These are phyloP conservation scores for Thelephora ganbajun DNA, from an alignment of 768 basidiomycete species.

Conservation along the genomic window DNA sequence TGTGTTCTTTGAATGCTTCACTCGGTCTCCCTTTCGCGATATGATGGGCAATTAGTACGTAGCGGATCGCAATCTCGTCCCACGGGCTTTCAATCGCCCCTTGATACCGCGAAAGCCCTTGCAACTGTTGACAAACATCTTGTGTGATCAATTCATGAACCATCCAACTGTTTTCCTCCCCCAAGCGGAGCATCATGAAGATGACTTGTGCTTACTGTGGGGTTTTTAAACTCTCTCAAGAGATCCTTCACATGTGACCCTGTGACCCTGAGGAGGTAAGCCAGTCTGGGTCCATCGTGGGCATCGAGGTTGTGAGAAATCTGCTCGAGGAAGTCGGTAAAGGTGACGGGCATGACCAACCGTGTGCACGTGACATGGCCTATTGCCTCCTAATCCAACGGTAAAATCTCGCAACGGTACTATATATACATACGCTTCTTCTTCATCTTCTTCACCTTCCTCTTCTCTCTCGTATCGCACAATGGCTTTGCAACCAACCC, in stretches of 20 bases:
- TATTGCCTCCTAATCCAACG: not conserved
- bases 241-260: constrained; percentile 67
- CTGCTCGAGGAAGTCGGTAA: constrained; percentile 44
- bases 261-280: constrained; percentile 63
- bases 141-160: not conserved
- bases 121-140: constrained; percentile 9
- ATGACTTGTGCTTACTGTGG: constrained; percentile 22
- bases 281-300: constrained; percentile 57
- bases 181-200: not conserved
- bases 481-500: constrained; percentile 74
- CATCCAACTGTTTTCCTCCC: too few species aligned
- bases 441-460: not conserved
- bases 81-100: constrained; percentile 61
- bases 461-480: not conserved
- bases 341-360: constrained; percentile 26
- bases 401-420: too few species aligned
- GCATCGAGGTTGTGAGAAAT: constrained; percentile 45
- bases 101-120: constrained; percentile 31
- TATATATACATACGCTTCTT: not conserved
- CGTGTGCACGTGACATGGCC: not conserved
- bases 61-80: constrained; percentile 79
- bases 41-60: constrained; percentile 61
- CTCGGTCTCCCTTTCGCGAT: constrained; percentile 49
- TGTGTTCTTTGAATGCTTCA: constrained; percentile 75
- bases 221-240: constrained; percentile 56